Conservation (phyloP, 371 early-diverging fungal species). For the Nosema muscidifuracis region DNA sequence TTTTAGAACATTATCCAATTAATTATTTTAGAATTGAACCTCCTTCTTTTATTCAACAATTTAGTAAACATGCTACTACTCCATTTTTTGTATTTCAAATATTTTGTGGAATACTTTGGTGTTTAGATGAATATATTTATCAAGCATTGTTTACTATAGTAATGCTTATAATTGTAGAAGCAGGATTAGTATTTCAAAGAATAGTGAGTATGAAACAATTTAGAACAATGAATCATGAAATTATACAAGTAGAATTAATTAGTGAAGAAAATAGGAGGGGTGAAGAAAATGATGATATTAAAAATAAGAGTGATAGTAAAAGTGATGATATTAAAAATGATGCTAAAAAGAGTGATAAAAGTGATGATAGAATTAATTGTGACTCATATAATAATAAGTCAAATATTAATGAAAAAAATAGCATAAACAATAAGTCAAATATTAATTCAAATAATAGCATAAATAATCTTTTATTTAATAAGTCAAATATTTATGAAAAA, state of each 20-base stretch:
- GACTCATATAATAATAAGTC: no score
- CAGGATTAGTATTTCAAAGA: constrained; percentile 92
- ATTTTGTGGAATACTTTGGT: constrained; percentile 95
- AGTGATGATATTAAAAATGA: constrained; percentile 68
- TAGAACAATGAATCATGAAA: constrained; percentile 73
- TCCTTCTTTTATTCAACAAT: constrained; percentile 82
- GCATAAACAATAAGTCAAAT: no score
- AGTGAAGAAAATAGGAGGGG: constrained; percentile 66
- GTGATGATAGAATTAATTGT: no score
- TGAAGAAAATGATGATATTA: constrained; percentile 8
- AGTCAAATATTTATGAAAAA: constrained; percentile 63
- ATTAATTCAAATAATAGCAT: no score
- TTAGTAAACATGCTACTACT: constrained; percentile 91
- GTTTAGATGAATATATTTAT: constrained; percentile 98
- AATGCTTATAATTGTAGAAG: constrained; percentile 93
- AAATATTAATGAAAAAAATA: neutral
- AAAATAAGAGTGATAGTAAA: constrained; percentile 50
- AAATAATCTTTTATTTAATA: no score
- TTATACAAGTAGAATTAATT: neutral
- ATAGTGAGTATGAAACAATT: constrained; percentile 85
- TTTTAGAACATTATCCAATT: constrained; percentile 11
- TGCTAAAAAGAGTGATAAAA: no score
- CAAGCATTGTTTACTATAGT: constrained; percentile 90
- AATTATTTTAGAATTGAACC: constrained; percentile 77
- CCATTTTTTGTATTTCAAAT: constrained; percentile 99